Percentiles rank a stretch among this genome's conserved stretches.
Evolutionary conservation across 2,329 filamentous ascomycete species (phyloP).

Genomic region (Paecilomyces niveus): DNA sequence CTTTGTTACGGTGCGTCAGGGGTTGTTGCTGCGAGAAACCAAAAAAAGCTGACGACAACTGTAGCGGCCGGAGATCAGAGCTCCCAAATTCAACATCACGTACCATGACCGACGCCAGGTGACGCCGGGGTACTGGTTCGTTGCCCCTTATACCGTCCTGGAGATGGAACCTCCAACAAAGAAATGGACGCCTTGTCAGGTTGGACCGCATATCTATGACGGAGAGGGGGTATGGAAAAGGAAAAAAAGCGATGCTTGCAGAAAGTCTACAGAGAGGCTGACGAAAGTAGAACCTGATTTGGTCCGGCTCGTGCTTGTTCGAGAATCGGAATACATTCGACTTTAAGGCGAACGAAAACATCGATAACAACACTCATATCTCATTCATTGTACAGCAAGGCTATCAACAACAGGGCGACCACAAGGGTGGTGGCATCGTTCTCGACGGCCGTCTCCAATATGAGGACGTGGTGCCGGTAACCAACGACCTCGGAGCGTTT

Average conservation of each 20-base stretch:
- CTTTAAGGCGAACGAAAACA: constrained; percentile 38
- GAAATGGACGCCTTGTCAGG: constrained; percentile 34
- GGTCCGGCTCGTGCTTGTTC: constrained; percentile 40
- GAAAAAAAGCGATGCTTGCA: not conserved
- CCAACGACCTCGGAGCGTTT: constrained; percentile 17
- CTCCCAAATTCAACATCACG: constrained; percentile 20
- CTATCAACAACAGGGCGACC: constrained; percentile 22
- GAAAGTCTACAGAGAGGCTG: not conserved
- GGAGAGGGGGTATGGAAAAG: constrained; percentile 31
- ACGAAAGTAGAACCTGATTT: constrained; percentile 36
- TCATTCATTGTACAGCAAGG: constrained; percentile 38
- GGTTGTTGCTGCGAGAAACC: not conserved
- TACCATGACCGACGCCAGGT: constrained; percentile 17
- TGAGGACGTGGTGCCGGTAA: constrained; percentile 31
- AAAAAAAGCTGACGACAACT: not conserved
- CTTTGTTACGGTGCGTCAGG: constrained; percentile 23
- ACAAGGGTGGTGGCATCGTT: constrained; percentile 43
- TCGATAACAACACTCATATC: constrained; percentile 38
- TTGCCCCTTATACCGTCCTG: constrained; percentile 36
- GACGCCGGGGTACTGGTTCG: constrained; percentile 43
- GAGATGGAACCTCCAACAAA: constrained; percentile 16
- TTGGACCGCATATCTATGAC: constrained; percentile 45
- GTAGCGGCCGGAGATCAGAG: constrained; percentile 18
- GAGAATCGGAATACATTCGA: constrained; percentile 43
- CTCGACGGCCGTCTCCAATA: constrained; percentile 40